phyloP scores from a whole-genome alignment of 805 yeast species.

The Wickerhamomyces chaumierensis region DNA sequence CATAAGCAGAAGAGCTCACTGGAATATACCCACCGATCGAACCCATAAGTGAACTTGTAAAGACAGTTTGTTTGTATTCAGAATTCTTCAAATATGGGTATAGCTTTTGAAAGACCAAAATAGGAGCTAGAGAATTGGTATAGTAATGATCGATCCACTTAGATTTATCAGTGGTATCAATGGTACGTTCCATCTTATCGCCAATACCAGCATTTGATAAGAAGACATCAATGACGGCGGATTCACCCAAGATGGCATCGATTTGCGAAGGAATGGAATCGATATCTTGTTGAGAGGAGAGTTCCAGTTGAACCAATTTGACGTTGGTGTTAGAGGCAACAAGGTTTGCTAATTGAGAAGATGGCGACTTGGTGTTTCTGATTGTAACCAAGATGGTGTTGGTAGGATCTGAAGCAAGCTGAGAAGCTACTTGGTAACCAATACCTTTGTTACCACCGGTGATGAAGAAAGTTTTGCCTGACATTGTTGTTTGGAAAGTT shows the following conservation, averaged over 20 bases:
- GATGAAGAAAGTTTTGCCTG: not conserved
- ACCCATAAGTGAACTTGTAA: constrained; percentile 19
- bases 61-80: constrained; percentile 16
- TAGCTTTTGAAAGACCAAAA: constrained; percentile 11
- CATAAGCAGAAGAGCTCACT: constrained; percentile 20
- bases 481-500: not conserved
- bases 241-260: constrained; percentile 4
- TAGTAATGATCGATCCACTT: constrained; percentile 8
- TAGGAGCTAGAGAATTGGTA: constrained; percentile 18
- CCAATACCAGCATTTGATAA: constrained; percentile 19
- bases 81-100: constrained; percentile 14
- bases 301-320: constrained; percentile 16
- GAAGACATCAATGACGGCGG: constrained; percentile 14
- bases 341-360: constrained; percentile 5
- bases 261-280: constrained; percentile 5
- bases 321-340: constrained; percentile 11
- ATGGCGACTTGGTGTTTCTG: constrained; percentile 4
- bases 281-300: constrained; percentile 10
- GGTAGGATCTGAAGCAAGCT: constrained; percentile 1
- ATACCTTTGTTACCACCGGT: not conserved
- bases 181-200: not conserved
- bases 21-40: constrained; percentile 11
- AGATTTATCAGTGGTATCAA: constrained; percentile 1
- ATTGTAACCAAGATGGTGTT: constrained; percentile 7
- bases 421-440: not conserved